Conservation (phyloP, 2,329 filamentous ascomycete species). For the Cadophora gregata region DNA sequence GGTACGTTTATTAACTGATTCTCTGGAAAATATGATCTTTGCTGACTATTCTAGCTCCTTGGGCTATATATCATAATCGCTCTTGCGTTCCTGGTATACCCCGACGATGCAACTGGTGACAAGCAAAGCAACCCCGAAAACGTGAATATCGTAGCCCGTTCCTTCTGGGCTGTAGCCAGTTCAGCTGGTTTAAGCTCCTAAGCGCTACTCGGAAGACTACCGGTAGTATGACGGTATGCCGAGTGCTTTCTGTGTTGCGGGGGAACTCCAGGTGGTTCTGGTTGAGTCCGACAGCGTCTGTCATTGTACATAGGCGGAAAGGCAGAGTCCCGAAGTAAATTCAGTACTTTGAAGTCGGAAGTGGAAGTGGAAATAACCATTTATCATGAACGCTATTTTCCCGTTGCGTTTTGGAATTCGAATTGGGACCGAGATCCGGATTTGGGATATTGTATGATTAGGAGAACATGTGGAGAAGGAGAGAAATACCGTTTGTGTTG, state of each 20-base stretch:
- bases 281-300: neutral
- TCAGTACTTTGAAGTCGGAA: neutral
- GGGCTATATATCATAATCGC: constrained; percentile 62
- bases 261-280: too few species aligned
- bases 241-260: too few species aligned
- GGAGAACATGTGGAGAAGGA: neutral
- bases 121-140: neutral
- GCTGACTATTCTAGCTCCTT: constrained; percentile 55
- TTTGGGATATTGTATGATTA: neutral
- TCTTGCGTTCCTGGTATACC: constrained; percentile 65
- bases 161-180: constrained; percentile 8
- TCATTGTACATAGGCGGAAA: constrained; percentile 6
- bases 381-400: neutral
- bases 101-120: constrained; percentile 50
- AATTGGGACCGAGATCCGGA: too few species aligned
- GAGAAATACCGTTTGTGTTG: neutral
- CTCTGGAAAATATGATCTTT: neutral
- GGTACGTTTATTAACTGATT: neutral
- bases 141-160: constrained; percentile 7
- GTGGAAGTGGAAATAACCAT: neutral
- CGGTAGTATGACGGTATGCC: neutral
- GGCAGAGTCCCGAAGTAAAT: neutral
- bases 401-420: neutral
- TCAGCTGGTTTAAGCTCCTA: neutral
- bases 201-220: neutral